Evolutionary conservation across 129 eudicot species (phyloP).

Genomic region (Cynara cardunculus): DNA sequence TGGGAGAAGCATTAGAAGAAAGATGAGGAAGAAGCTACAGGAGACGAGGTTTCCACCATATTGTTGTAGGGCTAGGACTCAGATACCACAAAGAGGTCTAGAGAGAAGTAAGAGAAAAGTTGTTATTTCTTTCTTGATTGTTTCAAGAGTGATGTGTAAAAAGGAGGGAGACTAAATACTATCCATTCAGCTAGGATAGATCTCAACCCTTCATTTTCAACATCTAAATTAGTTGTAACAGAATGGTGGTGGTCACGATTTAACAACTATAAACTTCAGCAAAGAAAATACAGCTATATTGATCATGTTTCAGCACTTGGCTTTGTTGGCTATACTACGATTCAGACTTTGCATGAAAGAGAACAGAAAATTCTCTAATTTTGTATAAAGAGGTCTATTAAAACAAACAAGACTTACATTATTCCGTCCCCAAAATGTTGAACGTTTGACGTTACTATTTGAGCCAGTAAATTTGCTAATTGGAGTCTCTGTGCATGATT

Average conservation of each 20-base stretch:
- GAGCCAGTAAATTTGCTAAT: constrained; percentile 40
- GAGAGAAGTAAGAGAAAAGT: neutral
- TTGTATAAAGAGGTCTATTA: neutral
- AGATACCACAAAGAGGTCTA: too few relatives aligned
- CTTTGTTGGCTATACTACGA: too few relatives aligned
- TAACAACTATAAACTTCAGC: neutral
- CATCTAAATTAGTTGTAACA: neutral
- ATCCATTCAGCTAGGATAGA: neutral
- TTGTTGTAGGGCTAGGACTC: too few relatives aligned
- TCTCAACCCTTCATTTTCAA: neutral
- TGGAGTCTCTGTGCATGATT: constrained; percentile 50
- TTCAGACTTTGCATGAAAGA: neutral
- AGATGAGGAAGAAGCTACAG: too few relatives aligned
- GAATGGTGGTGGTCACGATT: neutral
- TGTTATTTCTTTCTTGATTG: neutral
- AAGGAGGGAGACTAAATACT: neutral
- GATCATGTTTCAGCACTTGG: neutral
- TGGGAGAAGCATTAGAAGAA: too few relatives aligned
- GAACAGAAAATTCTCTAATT: neutral
- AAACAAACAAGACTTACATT: constrained; percentile 45
- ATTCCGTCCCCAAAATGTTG: constrained; percentile 82
- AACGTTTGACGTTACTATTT: constrained; percentile 55
- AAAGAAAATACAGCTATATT: neutral
- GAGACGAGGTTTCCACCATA: too few relatives aligned
- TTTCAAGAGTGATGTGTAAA: neutral